A percentile compares a stretch with the other conserved stretches of the same genome.
phyloP scores from a whole-genome alignment of 176 grass and related monocot species.

The Stipa capillata region DNA sequence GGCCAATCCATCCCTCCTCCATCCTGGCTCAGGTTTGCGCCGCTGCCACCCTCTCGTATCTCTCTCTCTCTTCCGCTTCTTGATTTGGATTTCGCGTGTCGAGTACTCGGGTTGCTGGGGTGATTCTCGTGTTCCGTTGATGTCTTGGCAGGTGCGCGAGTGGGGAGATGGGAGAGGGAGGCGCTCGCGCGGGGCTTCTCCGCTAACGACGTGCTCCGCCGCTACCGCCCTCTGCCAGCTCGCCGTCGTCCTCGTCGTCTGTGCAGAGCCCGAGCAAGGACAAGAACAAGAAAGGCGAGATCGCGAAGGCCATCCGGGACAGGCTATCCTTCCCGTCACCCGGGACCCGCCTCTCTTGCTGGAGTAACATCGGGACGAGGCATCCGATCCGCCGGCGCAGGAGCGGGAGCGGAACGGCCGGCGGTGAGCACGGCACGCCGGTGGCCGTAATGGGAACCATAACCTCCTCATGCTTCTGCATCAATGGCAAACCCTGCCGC shows the following conservation, averaged over 20 bases:
- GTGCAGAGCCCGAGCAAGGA: not conserved
- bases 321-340: not conserved
- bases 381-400: not conserved
- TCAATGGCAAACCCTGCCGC: not conserved
- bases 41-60: not conserved
- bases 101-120: not conserved
- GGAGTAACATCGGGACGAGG: not conserved
- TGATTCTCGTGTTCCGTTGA: not conserved
- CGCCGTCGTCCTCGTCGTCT: not conserved
- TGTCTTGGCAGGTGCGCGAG: not conserved
- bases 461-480: not conserved
- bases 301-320: not conserved
- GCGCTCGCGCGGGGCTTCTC: conserved; percentile 7
- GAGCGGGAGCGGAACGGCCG: not conserved
- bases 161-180: not conserved
- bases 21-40: not conserved
- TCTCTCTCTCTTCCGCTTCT: not conserved
- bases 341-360: conserved; percentile 1
- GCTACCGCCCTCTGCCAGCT: not conserved
- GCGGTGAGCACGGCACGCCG: not conserved
- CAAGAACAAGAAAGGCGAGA: not conserved
- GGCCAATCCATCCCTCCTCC: not conserved
- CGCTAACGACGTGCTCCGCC: not conserved
- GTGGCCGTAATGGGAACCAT: not conserved
- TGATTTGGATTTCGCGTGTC: not conserved